These are phyloP conservation scores for Coemansia sp. DNA, from an alignment of 192 early-diverging fungal species.

Conservation along the genomic window DNA sequence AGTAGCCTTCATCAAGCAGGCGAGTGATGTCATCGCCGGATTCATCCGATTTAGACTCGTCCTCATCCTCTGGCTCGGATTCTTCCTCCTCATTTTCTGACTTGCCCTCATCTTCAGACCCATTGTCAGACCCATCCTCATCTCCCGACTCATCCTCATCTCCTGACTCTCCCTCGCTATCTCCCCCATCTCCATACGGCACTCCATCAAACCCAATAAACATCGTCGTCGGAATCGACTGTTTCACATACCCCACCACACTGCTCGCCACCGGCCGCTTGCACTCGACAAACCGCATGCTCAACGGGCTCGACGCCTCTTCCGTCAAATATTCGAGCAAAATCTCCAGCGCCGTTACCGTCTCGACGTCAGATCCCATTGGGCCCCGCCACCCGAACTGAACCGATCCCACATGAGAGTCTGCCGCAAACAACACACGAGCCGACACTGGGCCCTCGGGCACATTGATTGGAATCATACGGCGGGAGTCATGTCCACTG, in stretches of 20 bases:
- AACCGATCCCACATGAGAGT: slow-evolving; percentile 63
- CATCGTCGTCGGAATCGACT: slow-evolving; percentile 57
- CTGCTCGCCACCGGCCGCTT: slow-evolving; percentile 60
- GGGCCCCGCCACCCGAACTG: slow-evolving; percentile 76
- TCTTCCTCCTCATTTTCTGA: neutral
- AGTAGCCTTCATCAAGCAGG: slow-evolving; percentile 64
- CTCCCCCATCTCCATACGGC: slow-evolving; percentile 19
- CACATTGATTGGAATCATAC: slow-evolving; percentile 21
- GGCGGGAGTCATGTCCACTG: slow-evolving; percentile 24
- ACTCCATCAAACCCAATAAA: slow-evolving; percentile 65
- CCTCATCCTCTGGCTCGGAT: neutral
- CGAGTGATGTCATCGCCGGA: slow-evolving; percentile 30
- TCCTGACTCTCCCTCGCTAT: slow-evolving; percentile 16
- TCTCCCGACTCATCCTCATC: slow-evolving; percentile 26
- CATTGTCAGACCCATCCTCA: slow-evolving; percentile 3
- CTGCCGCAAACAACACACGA: slow-evolving; percentile 54
- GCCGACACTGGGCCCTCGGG: slow-evolving; percentile 6
- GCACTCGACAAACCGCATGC: slow-evolving; percentile 75
- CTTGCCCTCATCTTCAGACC: neutral
- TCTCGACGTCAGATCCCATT: slow-evolving; percentile 57
- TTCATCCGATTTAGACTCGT: slow-evolving; percentile 11
- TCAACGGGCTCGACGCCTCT: slow-evolving; percentile 65
- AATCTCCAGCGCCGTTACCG: slow-evolving; percentile 64
- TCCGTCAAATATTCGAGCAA: slow-evolving; percentile 71
- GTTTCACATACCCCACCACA: slow-evolving; percentile 58